A percentile compares a stretch with the other conserved stretches of the same genome.
Conservation (phyloP, 2,329 filamentous ascomycete genomes). For the Knufia fluminis region DNA sequence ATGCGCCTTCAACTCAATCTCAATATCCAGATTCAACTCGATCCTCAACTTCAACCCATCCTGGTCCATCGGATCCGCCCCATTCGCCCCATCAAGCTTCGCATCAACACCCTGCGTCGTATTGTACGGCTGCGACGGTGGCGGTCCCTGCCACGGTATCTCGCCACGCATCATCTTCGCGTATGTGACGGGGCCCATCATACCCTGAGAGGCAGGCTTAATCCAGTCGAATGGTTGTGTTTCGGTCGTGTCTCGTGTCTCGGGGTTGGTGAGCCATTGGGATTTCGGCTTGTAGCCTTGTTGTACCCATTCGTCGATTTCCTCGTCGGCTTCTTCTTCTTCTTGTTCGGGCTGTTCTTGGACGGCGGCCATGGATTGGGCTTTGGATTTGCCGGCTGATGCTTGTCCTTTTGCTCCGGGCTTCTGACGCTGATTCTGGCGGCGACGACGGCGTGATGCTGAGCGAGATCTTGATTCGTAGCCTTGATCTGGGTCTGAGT, state of each 20-base stretch:
- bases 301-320: constrained; percentile 11
- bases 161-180: constrained; percentile 46
- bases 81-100: constrained; percentile 30
- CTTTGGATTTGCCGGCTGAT: constrained; percentile 18
- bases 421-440: constrained; percentile 22
- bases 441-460: constrained; percentile 21
- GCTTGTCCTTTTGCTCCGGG: constrained; percentile 13
- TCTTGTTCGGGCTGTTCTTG: constrained; percentile 19
- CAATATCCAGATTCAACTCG: constrained; percentile 71
- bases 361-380: constrained; percentile 20
- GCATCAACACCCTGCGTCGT: constrained; percentile 33
- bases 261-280: constrained; percentile 20
- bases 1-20: constrained; percentile 76
- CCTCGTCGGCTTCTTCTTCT: constrained; percentile 11
- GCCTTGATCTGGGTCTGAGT: constrained; percentile 22
- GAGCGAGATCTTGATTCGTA: constrained; percentile 24
- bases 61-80: constrained; percentile 35
- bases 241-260: constrained; percentile 38
- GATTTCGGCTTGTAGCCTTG: constrained; percentile 9
- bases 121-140: constrained; percentile 40
- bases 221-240: constrained; percentile 48
- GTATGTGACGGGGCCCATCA: constrained; percentile 48
- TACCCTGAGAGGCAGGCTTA: constrained; percentile 46
- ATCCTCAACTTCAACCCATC: constrained; percentile 55
- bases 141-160: constrained; percentile 44